Conservation (phyloP, 257 asterid species). For the Ophiorrhiza pumila region DNA sequence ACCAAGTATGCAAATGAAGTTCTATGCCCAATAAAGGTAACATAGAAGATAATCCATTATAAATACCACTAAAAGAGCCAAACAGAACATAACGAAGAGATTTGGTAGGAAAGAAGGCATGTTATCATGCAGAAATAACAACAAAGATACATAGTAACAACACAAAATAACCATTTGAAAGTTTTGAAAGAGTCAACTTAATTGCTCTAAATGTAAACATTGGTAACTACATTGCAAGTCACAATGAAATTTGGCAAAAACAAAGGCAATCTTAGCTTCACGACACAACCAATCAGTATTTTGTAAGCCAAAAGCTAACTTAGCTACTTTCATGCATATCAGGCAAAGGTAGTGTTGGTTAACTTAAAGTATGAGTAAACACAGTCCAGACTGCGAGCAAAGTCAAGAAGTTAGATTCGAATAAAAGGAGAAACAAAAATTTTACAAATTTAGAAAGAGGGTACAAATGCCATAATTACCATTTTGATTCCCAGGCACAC, state of each 20-base stretch:
- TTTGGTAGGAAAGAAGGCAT: background rate
- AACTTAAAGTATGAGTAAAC: background rate
- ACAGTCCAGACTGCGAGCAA: background rate
- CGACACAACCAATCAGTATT: background rate
- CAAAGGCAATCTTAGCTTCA: background rate
- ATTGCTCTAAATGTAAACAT: background rate
- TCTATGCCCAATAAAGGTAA: background rate
- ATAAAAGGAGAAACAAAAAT: background rate
- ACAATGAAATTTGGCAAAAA: background rate
- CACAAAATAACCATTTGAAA: background rate
- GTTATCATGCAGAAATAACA: background rate
- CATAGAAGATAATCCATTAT: background rate
- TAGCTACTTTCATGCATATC: background rate
- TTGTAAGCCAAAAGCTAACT: background rate
- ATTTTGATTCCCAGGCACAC: background rate
- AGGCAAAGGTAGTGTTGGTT: background rate
- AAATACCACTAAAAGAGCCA: background rate
- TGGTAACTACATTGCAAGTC: background rate
- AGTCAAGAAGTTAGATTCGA: background rate
- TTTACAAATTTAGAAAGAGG: background rate
- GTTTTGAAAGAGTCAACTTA: background rate
- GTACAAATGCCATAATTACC: background rate
- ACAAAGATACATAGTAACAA: background rate
- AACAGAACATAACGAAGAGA: background rate
- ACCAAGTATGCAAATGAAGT: background rate